Evolutionary conservation across 139 green algal genomes (phyloP).

Genomic region (Tetradesmus lagerheimii): DNA sequence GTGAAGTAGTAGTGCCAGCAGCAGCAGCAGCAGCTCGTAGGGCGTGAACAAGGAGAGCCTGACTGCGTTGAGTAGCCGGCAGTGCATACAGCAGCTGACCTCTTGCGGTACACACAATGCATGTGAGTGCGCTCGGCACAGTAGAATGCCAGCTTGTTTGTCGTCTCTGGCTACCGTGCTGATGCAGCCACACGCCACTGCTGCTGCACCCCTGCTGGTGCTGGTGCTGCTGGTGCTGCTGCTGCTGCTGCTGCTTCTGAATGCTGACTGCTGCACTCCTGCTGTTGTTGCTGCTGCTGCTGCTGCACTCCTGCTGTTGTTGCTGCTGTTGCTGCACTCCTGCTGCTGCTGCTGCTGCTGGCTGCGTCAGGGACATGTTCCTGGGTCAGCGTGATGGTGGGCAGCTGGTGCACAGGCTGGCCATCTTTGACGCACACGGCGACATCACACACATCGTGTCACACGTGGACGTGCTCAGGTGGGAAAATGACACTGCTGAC

Average conservation of each 20-base stretch:
- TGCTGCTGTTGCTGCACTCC: slow-evolving; percentile 13
- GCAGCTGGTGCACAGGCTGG: slow-evolving; percentile 28
- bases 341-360: slow-evolving; percentile 12
- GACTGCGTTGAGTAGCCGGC: too few relatives aligned
- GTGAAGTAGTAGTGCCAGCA: too few relatives aligned
- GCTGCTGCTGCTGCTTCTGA: background rate
- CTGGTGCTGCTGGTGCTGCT: background rate
- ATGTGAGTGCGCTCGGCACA: too few relatives aligned
- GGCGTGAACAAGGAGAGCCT: too few relatives aligned
- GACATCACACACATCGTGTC: slow-evolving; percentile 74
- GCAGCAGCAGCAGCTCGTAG: too few relatives aligned
- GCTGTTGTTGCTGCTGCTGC: background rate
- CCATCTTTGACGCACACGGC: slow-evolving; percentile 79
- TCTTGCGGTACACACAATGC: too few relatives aligned
- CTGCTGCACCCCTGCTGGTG: background rate
- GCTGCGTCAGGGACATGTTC: slow-evolving; percentile 36
- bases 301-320: background rate
- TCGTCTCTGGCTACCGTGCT: too few relatives aligned
- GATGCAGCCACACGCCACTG: too few relatives aligned
- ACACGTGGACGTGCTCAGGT: slow-evolving; percentile 67
- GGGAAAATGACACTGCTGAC: background rate
- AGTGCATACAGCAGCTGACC: too few relatives aligned
- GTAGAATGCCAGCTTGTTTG: too few relatives aligned
- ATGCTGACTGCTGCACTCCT: background rate
- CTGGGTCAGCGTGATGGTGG: slow-evolving; percentile 29